Conservation (phyloP, 495 filamentous ascomycete genomes). For the Penicillium herquei region DNA sequence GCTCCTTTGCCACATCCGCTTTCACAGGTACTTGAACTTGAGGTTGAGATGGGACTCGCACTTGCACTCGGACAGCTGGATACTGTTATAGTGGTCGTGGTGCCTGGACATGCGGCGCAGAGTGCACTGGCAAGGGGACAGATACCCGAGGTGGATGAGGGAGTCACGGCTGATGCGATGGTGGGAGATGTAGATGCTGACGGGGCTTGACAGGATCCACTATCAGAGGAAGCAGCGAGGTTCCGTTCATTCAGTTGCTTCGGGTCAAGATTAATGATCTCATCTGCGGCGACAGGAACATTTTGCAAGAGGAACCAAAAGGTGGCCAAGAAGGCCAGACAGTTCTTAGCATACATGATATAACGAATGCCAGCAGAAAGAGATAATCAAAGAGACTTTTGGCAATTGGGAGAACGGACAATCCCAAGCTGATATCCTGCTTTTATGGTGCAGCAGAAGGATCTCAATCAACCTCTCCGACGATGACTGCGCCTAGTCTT, state of each 20-base stretch:
- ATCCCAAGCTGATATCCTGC: too few species aligned
- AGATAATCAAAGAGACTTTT: neutral
- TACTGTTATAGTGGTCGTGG: conserved; percentile 13
- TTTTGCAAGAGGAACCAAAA: conserved; percentile 16
- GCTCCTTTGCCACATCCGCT: neutral
- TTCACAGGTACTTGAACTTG: too few species aligned
- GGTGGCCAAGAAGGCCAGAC: conserved; percentile 15
- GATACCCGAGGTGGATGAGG: conserved; percentile 1
- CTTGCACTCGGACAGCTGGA: conserved; percentile 6
- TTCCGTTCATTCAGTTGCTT: conserved; percentile 1
- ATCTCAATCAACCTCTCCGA: neutral
- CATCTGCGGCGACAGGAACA: conserved; percentile 10
- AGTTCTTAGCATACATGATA: conserved; percentile 18
- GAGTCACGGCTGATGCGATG: neutral
- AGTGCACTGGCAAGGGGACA: conserved; percentile 10
- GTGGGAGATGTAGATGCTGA: neutral
- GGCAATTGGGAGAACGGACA: neutral
- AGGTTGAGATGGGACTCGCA: neutral
- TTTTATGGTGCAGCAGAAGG: neutral
- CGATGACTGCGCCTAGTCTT: neutral
- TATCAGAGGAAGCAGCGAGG: neutral
- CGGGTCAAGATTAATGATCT: neutral
- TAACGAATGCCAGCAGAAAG: neutral
- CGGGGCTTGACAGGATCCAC: neutral
- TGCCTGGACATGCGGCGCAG: conserved; percentile 13